phyloP scores from a whole-genome alignment of 1,284 basidiomycete species.

The Ganoderma leucocontextum region DNA sequence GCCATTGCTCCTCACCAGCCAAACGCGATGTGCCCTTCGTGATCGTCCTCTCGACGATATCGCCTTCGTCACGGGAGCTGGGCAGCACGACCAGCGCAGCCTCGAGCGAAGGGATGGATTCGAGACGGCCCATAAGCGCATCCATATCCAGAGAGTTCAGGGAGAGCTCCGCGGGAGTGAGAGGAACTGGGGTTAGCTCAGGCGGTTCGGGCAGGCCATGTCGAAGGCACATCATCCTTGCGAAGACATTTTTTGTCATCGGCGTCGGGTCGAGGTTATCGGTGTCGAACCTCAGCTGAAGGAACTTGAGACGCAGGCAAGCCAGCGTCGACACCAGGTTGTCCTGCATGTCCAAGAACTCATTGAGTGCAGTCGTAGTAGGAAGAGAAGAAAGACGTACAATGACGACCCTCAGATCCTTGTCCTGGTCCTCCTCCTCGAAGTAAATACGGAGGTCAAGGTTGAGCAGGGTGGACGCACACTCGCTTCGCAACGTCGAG shows the following conservation, averaged over 20 bases:
- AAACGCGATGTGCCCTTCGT: not conserved
- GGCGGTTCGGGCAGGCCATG: not conserved
- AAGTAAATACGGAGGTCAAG: no score
- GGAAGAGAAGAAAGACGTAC: no score
- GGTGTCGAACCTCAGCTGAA: not conserved
- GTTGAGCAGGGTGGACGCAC: no score
- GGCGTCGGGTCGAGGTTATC: not conserved
- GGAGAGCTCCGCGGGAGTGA: not conserved
- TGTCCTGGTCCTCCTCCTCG: no score
- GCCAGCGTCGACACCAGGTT: not conserved
- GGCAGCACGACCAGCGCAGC: not conserved
- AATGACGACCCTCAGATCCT: no score
- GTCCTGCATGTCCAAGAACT: not conserved
- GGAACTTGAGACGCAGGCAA: not conserved
- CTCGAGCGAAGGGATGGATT: not conserved
- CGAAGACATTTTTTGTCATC: no score
- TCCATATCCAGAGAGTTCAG: not conserved
- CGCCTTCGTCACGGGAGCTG: not conserved
- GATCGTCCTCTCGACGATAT: not conserved
- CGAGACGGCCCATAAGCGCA: not conserved
- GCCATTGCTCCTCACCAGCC: not conserved
- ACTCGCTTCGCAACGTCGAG: no score
- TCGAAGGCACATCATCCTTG: not conserved
- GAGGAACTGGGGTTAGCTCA: not conserved
- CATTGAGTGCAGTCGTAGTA: no score